These are phyloP conservation scores for Protomyces lactucae-debilis DNA, from an alignment of 1,139 yeast genomes.

Conservation along the genomic window DNA sequence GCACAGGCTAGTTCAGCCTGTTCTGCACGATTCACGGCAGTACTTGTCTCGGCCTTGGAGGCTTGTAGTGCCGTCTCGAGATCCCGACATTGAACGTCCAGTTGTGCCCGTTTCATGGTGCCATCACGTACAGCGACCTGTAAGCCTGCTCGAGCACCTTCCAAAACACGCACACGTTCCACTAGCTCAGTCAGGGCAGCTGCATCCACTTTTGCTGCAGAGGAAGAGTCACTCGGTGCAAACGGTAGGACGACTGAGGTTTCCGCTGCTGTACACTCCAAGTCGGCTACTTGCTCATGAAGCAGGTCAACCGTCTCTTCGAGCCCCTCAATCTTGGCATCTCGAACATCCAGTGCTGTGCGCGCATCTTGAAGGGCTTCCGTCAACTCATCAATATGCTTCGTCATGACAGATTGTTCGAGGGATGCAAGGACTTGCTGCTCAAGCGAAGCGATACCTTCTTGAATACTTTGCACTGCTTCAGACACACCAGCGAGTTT, in stretches of 20 bases:
- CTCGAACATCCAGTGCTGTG: background rate
- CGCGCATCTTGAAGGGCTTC: background rate
- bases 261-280: conserved; percentile 6
- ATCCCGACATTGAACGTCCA: conserved; percentile 19
- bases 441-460: background rate
- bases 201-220: background rate
- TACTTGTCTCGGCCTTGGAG: background rate
- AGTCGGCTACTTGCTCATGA: background rate
- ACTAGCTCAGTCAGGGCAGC: background rate
- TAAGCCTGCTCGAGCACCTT: conserved; percentile 8
- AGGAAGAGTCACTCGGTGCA: background rate
- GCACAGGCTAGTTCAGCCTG: background rate
- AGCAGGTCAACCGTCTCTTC: background rate
- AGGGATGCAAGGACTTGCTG: background rate
- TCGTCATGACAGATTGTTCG: background rate
- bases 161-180: conserved; percentile 1
- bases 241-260: background rate
- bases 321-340: background rate
- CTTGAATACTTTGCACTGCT: conserved; percentile 1
- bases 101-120: conserved; percentile 11
- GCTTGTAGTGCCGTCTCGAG: conserved; percentile 1
- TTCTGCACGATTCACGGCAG: conserved; percentile 5
- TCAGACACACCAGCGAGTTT: conserved; percentile 16
- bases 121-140: conserved; percentile 17
- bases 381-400: background rate